Conservation (phyloP, 495 filamentous ascomycete genomes). For the Symbiotaphrina buchneri region DNA sequence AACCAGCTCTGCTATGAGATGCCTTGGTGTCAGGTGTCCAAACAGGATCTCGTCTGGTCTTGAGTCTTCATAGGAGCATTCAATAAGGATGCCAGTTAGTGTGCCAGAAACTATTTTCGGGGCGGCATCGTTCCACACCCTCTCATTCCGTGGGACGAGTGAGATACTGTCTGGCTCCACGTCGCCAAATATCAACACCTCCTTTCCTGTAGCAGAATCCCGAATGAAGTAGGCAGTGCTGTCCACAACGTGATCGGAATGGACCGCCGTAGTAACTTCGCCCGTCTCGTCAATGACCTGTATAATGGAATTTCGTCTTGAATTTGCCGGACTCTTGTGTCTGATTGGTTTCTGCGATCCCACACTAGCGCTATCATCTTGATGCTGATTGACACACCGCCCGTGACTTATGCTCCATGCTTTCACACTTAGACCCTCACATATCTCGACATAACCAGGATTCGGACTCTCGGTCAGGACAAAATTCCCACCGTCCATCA, state of each 20-base stretch:
- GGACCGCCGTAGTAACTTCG: too few relatives aligned
- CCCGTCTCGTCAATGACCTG: too few relatives aligned
- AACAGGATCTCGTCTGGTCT: constrained; percentile 55
- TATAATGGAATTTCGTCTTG: too few relatives aligned
- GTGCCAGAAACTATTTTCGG: constrained; percentile 48
- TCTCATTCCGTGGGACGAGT: constrained; percentile 49
- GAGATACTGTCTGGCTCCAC: constrained; percentile 82
- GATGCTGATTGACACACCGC: constrained; percentile 55
- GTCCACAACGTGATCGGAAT: too few relatives aligned
- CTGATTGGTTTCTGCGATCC: too few relatives aligned
- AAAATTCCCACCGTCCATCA: constrained; percentile 70
- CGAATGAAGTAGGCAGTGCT: constrained; percentile 85
- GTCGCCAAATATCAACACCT: constrained; percentile 86
- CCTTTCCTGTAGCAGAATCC: constrained; percentile 36
- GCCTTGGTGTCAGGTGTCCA: constrained; percentile 70
- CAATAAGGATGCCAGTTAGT: constrained; percentile 70
- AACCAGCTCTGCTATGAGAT: constrained; percentile 53
- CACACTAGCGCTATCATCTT: too few relatives aligned
- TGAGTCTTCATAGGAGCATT: constrained; percentile 74
- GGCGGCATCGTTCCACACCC: constrained; percentile 70
- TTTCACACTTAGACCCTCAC: constrained; percentile 58
- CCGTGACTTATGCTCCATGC: constrained; percentile 71
- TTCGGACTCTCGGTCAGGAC: constrained; percentile 53
- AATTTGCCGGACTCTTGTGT: too few relatives aligned
- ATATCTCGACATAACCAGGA: constrained; percentile 65